These are phyloP conservation scores for Psophocarpus tetragonolobus DNA, from an alignment of 306 rosid species.

Conservation along the genomic window DNA sequence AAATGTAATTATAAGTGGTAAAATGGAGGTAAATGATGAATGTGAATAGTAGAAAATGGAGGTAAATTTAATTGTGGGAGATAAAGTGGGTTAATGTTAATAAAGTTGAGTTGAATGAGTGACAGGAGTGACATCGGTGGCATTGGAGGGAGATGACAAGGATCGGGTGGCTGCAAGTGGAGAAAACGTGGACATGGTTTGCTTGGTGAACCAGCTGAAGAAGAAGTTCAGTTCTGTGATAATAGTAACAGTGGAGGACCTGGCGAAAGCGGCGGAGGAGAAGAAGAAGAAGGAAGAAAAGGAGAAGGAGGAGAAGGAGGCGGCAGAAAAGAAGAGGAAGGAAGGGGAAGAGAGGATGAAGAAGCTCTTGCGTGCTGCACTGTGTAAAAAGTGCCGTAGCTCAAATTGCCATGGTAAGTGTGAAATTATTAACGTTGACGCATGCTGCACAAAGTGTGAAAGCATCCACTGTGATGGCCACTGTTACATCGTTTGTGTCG, in stretches of 20 bases:
- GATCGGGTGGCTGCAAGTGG: constrained; percentile 44
- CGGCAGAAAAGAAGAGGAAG: not conserved
- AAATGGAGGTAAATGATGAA: no score
- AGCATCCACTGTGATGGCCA: not conserved
- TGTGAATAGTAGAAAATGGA: no score
- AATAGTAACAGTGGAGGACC: constrained; percentile 30
- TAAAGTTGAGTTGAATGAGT: no score
- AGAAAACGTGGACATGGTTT: constrained; percentile 21
- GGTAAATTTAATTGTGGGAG: no score
- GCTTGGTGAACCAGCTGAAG: constrained; percentile 25
- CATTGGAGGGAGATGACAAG: constrained; percentile 41
- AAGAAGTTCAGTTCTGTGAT: constrained; percentile 35
- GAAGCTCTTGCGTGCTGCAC: not conserved
- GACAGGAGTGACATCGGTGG: constrained; percentile 53
- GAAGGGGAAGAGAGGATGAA: not conserved
- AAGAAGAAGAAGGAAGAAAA: not conserved
- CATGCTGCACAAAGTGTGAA: constrained; percentile 8
- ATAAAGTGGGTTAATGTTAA: no score
- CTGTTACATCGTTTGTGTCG: not conserved
- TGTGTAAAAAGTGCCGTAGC: not conserved
- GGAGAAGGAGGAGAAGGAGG: not conserved
- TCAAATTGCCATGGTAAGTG: constrained; percentile 3
- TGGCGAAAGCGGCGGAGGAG: not conserved
- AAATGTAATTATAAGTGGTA: no score
- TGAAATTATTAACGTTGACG: not conserved